Evolutionary conservation across 768 basidiomycete species (phyloP).

Genomic region (Termitomyces sp.): DNA sequence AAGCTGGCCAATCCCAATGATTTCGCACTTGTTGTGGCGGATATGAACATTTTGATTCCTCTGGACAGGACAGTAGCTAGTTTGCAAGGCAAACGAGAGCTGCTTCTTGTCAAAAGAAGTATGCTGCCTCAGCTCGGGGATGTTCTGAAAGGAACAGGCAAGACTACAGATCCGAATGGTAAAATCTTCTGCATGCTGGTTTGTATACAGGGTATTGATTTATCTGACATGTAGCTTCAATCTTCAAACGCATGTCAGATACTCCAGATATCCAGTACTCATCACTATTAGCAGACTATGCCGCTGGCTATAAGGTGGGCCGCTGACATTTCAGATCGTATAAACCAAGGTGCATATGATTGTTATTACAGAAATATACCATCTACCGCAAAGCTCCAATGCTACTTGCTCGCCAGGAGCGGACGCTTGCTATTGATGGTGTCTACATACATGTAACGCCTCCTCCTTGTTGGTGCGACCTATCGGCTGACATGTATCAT

Average conservation of each 20-base stretch:
- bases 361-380: constrained; percentile 66
- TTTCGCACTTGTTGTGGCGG: constrained; percentile 73
- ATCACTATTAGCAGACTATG: constrained; percentile 60
- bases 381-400: constrained; percentile 95
- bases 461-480: neutral
- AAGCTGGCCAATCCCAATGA: constrained; percentile 66
- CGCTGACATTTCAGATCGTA: too few species aligned
- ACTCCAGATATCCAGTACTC: constrained; percentile 52
- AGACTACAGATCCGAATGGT: constrained; percentile 93
- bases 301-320: constrained; percentile 79
- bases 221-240: constrained; percentile 58
- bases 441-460: constrained; percentile 79
- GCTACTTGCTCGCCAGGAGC: constrained; percentile 85
- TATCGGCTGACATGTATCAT: constrained; percentile 5
- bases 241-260: constrained; percentile 87
- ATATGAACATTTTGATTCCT: constrained; percentile 74
- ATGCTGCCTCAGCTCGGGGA: constrained; percentile 71
- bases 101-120: constrained; percentile 73
- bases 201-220: neutral
- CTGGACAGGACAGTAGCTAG: constrained; percentile 96
- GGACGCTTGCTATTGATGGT: constrained; percentile 90
- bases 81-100: constrained; percentile 79
- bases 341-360: neutral
- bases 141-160: constrained; percentile 55
- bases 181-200: constrained; percentile 16